Conservation (phyloP, 2,329 filamentous ascomycete genomes). For the Beauveria caledonica region DNA sequence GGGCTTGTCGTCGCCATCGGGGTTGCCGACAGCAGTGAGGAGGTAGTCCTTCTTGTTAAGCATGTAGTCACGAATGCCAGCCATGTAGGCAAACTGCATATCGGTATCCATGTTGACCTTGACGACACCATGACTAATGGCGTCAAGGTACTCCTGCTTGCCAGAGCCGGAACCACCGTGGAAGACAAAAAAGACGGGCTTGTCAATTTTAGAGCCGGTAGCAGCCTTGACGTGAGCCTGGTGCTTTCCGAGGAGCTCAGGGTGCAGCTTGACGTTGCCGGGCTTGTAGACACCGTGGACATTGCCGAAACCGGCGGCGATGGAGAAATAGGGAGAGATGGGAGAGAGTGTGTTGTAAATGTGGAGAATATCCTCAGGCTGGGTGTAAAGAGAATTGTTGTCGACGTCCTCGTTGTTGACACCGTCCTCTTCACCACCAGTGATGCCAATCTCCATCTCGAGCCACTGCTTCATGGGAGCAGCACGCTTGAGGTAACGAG, state of each 20-base stretch:
- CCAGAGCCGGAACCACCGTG: constrained; percentile 91
- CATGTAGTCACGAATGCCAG: constrained; percentile 90
- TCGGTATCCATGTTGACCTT: constrained; percentile 99
- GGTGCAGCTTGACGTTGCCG: constrained; percentile 93
- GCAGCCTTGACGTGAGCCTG: constrained; percentile 84
- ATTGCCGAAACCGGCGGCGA: constrained; percentile 96
- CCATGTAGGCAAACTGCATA: constrained; percentile 89
- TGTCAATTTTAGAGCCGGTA: constrained; percentile 61
- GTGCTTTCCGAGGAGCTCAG: constrained; percentile 94
- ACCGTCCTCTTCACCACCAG: constrained; percentile 94
- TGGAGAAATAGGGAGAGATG: constrained; percentile 95
- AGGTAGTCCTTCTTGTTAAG: constrained; percentile 94
- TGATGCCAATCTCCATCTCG: constrained; percentile 87
- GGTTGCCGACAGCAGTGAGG: constrained; percentile 80
- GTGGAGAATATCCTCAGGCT: constrained; percentile 89
- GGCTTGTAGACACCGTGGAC: constrained; percentile 99
- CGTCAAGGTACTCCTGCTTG: constrained; percentile 83
- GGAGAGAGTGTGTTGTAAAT: constrained; percentile 80
- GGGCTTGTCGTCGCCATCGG: constrained; percentile 91
- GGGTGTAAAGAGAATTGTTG: constrained; percentile 95
- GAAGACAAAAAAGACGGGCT: constrained; percentile 99
- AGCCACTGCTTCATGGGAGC: constrained; percentile 98
- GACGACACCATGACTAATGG: constrained; percentile 89
- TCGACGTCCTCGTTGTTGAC: constrained; percentile 98
- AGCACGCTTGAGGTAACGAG: constrained; percentile 86